A percentile compares a stretch with the other conserved stretches of the same genome.
Conservation (phyloP, 2,329 filamentous ascomycete genomes). For the Scedosporium dehoogii region DNA sequence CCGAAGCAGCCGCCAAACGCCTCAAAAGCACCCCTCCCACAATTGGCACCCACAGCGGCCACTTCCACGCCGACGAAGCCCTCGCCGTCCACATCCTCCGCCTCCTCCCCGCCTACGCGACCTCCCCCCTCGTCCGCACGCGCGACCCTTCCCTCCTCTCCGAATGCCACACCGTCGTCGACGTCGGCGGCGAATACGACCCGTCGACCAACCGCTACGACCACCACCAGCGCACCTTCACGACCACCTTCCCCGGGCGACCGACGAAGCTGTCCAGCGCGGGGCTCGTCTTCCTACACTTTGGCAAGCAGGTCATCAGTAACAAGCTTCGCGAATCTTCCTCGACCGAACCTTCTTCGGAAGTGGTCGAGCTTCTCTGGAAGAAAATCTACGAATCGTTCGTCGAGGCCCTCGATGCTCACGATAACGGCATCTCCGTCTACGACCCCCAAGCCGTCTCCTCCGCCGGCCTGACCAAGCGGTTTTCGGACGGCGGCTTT, state of each 20-base stretch:
- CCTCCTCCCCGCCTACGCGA: constrained; percentile 69
- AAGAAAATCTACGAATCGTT: constrained; percentile 88
- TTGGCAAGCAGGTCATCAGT: constrained; percentile 75
- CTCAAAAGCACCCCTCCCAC: constrained; percentile 19
- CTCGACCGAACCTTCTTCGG: constrained; percentile 44
- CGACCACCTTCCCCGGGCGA: constrained; percentile 72
- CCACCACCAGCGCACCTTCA: constrained; percentile 93
- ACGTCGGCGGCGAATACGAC: constrained; percentile 95
- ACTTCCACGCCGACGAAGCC: constrained; percentile 98
- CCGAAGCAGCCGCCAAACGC: constrained; percentile 6
- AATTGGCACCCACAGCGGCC: constrained; percentile 94
- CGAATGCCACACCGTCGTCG: constrained; percentile 87
- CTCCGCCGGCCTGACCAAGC: constrained; percentile 66
- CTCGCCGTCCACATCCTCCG: constrained; percentile 94
- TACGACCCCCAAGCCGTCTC: constrained; percentile 65
- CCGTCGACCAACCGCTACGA: constrained; percentile 70
- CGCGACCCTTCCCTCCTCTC: constrained; percentile 71
- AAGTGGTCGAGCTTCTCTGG: constrained; percentile 63
- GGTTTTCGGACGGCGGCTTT: constrained; percentile 75
- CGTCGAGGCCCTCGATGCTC: constrained; percentile 90
- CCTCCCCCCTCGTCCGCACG: constrained; percentile 70
- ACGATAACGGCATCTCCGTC: constrained; percentile 86
- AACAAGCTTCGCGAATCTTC: constrained; percentile 41
- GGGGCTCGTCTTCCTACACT: constrained; percentile 92
- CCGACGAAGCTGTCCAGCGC: constrained; percentile 87